Evolutionary conservation across 352 stramenopile genomes (phyloP).

Genomic region (Phytophthora boehmeriae): DNA sequence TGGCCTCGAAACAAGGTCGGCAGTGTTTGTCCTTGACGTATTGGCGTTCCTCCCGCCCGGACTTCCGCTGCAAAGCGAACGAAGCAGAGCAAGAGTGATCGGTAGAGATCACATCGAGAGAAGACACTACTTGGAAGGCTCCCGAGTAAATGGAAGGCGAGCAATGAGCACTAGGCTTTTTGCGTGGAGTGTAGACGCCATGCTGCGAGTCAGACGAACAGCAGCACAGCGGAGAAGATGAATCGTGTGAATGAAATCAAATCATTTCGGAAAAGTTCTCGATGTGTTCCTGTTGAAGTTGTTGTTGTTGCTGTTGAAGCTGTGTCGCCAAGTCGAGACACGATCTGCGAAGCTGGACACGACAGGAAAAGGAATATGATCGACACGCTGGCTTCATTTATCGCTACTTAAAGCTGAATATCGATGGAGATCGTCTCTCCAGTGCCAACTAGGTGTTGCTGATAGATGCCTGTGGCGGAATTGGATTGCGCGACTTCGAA

Average conservation of each 20-base stretch:
- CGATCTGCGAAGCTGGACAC: no score
- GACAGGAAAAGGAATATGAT: no score
- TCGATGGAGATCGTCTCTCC: conserved; percentile 9
- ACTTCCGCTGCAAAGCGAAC: background rate
- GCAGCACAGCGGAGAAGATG: background rate
- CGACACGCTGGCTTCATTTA: no score
- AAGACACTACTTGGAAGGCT: background rate
- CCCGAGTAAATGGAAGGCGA: background rate
- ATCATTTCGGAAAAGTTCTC: background rate
- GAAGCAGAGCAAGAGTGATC: background rate
- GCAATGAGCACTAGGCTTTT: background rate
- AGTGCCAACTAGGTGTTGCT: conserved; percentile 16
- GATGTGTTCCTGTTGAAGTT: no score
- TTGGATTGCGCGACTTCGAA: conserved; percentile 25
- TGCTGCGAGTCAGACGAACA: background rate
- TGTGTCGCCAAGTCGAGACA: no score
- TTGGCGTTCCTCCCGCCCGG: conserved; percentile 14
- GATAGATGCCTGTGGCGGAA: conserved; percentile 11
- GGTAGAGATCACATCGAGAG: background rate
- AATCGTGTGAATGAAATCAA: background rate
- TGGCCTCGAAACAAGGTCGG: conserved; percentile 20
- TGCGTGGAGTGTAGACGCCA: background rate
- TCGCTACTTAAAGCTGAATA: background rate
- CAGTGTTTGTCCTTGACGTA: conserved; percentile 29
- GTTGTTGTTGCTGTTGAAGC: no score